Conservation (phyloP, 192 early-diverging fungal species). For the Coemansia sp. region DNA sequence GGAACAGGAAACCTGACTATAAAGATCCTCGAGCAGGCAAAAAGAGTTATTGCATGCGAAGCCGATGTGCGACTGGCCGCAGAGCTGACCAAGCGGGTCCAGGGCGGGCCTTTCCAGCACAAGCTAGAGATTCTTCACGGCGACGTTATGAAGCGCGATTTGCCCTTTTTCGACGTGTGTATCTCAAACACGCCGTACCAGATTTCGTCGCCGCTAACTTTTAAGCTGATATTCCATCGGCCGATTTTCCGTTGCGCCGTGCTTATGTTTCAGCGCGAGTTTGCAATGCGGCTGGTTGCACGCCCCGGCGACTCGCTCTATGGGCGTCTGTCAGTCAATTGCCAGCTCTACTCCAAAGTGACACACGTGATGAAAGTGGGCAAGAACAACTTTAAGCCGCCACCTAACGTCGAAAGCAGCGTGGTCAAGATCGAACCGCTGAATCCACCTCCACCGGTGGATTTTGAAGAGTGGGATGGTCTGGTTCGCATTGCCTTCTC, state of each 20-base stretch:
- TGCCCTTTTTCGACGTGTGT: slow-evolving; percentile 98
- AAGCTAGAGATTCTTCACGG: slow-evolving; percentile 92
- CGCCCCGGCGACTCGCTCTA: slow-evolving; percentile 92
- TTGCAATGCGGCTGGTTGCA: slow-evolving; percentile 90
- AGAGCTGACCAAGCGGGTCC: slow-evolving; percentile 95
- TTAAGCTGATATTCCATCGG: slow-evolving; percentile 95
- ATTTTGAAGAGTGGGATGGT: slow-evolving; percentile 97
- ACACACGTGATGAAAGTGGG: slow-evolving; percentile 97
- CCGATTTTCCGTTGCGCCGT: slow-evolving; percentile 88
- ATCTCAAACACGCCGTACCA: slow-evolving; percentile 98
- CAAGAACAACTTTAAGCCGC: slow-evolving; percentile 97
- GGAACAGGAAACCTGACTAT: slow-evolving; percentile 99
- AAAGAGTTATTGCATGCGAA: slow-evolving; percentile 94
- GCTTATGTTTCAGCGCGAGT: slow-evolving; percentile 99
- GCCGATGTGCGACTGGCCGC: slow-evolving; percentile 96
- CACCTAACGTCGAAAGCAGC: slow-evolving; percentile 93
- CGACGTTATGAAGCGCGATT: slow-evolving; percentile 94
- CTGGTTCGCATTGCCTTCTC: slow-evolving; percentile 89
- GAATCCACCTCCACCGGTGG: slow-evolving; percentile 91
- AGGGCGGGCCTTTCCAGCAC: slow-evolving; percentile 67
- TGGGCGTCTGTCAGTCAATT: slow-evolving; percentile 89
- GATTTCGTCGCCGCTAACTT: slow-evolving; percentile 93
- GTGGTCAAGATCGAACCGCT: slow-evolving; percentile 93
- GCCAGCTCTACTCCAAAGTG: slow-evolving; percentile 91
- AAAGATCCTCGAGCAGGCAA: slow-evolving; percentile 87